Conservation (phyloP, 805 yeast genomes). For the Saccharomycopsis fibuligera region DNA sequence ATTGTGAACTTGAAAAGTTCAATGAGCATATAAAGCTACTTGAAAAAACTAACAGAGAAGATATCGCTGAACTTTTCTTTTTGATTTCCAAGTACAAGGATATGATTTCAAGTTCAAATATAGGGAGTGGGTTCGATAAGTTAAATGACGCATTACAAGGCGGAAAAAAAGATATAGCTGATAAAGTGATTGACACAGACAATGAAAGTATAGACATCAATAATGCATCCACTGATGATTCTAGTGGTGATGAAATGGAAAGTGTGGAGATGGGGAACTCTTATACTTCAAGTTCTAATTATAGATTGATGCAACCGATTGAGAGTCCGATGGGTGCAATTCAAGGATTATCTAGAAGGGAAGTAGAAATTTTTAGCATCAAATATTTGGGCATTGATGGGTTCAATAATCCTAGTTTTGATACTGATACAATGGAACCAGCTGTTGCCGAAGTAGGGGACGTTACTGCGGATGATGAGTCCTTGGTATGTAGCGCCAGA, state of each 20-base stretch:
- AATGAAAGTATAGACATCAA: conserved; percentile 1
- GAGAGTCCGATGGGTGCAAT: neutral
- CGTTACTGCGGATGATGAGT: neutral
- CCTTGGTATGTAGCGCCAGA: neutral
- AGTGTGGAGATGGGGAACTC: conserved; percentile 11
- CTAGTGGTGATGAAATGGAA: conserved; percentile 16
- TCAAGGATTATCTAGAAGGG: conserved; percentile 6
- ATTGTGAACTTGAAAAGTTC: conserved; percentile 7
- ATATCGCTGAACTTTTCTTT: conserved; percentile 16
- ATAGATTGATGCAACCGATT: conserved; percentile 5
- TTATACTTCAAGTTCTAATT: neutral
- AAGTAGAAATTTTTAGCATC: conserved; percentile 6
- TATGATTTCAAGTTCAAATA: conserved; percentile 19
- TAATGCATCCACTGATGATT: conserved; percentile 2
- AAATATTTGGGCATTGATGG: conserved; percentile 11
- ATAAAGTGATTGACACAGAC: neutral
- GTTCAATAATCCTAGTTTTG: conserved; percentile 2
- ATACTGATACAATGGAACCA: neutral
- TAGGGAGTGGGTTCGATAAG: neutral
- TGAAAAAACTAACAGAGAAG: conserved; percentile 15
- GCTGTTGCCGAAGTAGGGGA: neutral
- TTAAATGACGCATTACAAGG: neutral
- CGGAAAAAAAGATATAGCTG: too few relatives aligned
- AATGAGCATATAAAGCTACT: conserved; percentile 22
- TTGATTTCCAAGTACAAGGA: conserved; percentile 12